phyloP scores from a whole-genome alignment of 352 stramenopile species.

The Saprolegnia diclina region DNA sequence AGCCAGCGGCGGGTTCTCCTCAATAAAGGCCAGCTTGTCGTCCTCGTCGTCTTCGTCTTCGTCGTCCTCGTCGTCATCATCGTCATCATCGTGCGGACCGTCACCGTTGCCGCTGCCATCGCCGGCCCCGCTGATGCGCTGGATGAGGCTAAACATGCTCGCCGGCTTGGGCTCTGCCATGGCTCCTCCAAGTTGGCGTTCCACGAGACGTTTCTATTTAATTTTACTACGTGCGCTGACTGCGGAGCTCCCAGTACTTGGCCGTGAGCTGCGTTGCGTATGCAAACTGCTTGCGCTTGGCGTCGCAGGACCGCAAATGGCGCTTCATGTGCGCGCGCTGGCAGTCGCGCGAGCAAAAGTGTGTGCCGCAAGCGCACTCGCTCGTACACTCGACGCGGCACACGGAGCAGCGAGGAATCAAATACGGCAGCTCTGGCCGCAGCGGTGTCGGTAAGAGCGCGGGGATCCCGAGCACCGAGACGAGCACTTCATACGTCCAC shows the following conservation, averaged over 20 bases:
- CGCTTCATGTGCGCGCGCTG: not conserved
- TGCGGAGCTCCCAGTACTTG: slow-evolving; percentile 19
- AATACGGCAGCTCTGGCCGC: not conserved
- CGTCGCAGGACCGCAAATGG: slow-evolving; percentile 1
- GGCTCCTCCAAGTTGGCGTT: too few species aligned
- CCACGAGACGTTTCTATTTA: slow-evolving; percentile 4
- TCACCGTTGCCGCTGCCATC: not conserved
- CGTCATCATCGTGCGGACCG: not conserved
- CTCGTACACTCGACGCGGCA: slow-evolving; percentile 22
- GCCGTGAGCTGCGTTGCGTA: slow-evolving; percentile 11
- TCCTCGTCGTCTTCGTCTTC: not conserved
- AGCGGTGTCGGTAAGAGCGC: slow-evolving; percentile 2
- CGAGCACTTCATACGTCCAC: slow-evolving; percentile 16
- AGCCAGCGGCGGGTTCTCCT: slow-evolving; percentile 5
- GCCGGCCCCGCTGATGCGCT: not conserved
- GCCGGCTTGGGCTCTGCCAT: not conserved
- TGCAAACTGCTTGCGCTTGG: slow-evolving; percentile 10
- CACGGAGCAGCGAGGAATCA: slow-evolving; percentile 15
- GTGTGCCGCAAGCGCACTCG: slow-evolving; percentile 19
- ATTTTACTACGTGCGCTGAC: not conserved
- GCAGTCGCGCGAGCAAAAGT: slow-evolving; percentile 24
- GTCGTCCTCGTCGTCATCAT: not conserved
- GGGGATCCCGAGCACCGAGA: slow-evolving; percentile 14
- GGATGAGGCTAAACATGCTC: slow-evolving; percentile 14
- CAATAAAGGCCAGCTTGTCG: not conserved